Base-by-base conservation (phyloP, 495 filamentous ascomycete genomes). In the Parathielavia hyrcaniae region DNA sequence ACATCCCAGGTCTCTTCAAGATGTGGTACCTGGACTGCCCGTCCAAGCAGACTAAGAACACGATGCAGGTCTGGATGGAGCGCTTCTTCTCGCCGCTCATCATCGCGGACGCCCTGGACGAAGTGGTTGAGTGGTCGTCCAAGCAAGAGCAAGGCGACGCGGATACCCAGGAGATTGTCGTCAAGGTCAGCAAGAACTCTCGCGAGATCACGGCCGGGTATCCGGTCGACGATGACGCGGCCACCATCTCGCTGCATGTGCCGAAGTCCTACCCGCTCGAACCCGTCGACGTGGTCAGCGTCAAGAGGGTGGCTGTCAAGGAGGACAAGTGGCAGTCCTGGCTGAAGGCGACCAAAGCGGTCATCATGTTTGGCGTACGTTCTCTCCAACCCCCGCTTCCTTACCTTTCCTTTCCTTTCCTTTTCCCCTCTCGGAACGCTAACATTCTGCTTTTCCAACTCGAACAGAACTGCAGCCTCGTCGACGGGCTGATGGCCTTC, bases 241-340 rank as follows among this genome's bases (percentile, higher is more conserved):
- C 91, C 60, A 80, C 83, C 9, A 91, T 97, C 32, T 73, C 82
- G 34, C 85, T 99, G 61, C 79, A 80, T 0, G 81, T 99, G 0
- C 92, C 95, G 0, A 71, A 80, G 1, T 81, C 82, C 32, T 99
- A 91, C 64, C 93, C 93, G 0, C 79, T 99, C 5, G 81, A 86
- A 14, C 77, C 81, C 0, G 90, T 91, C 4, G 73, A 81, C n/a
- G 90, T 97, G 5, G 75, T 83, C 13, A 83, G 88, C 20, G 73
- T 87, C 36, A 91, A 86, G 62, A 83, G 91, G 11, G 91, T 97
- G 5, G 88, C 88, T 5, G 85, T 97, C 23, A 84, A 85, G 57
- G 90, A 96, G 66, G 83, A 84, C 71, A 93, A 91, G 67, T 99
- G 95, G 89, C 84, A 86, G 67, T 83, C 75, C 60, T 95, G 91